Conservation (phyloP, 768 basidiomycete genomes). For the Amanita thiersii region DNA sequence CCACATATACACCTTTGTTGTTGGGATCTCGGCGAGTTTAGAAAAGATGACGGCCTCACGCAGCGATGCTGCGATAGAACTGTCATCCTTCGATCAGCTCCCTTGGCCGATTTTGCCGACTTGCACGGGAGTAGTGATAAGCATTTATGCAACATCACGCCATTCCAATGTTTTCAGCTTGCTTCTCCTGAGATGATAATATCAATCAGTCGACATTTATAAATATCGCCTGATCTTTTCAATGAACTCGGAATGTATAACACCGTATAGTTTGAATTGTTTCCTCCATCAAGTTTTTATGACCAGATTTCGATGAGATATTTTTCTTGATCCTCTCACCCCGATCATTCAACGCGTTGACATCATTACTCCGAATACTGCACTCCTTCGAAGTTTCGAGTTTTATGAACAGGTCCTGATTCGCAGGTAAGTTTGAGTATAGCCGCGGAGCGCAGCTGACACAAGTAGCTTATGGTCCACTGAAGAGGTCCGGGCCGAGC, state of each 20-base stretch:
- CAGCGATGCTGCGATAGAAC: conserved; percentile 91
- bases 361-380: conserved; percentile 90
- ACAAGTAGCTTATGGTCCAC: too few species aligned
- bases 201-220: neutral
- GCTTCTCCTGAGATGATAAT: conserved; percentile 54
- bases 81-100: conserved; percentile 89
- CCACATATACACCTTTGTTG: conserved; percentile 58
- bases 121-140: conserved; percentile 93
- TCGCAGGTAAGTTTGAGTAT: too few species aligned
- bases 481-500: too few species aligned
- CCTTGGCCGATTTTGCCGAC: conserved; percentile 90
- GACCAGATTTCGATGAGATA: conserved; percentile 73
- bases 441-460: too few species aligned
- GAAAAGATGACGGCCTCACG: conserved; percentile 77
- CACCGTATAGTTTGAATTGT: conserved; percentile 87
- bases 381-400: conserved; percentile 88
- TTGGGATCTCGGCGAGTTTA: conserved; percentile 83
- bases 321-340: conserved; percentile 97
- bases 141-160: conserved; percentile 95
- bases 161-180: too few species aligned
- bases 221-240: conserved; percentile 65
- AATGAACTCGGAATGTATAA: conserved; percentile 94
- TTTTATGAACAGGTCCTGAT: conserved; percentile 86
- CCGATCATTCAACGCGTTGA: conserved; percentile 95
- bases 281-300: conserved; percentile 98